A percentile compares a stretch with the other conserved stretches of the same genome.
These are phyloP conservation scores for Eragrostis curvula DNA, from an alignment of 176 grass and related monocot species.

Conservation along the genomic window DNA sequence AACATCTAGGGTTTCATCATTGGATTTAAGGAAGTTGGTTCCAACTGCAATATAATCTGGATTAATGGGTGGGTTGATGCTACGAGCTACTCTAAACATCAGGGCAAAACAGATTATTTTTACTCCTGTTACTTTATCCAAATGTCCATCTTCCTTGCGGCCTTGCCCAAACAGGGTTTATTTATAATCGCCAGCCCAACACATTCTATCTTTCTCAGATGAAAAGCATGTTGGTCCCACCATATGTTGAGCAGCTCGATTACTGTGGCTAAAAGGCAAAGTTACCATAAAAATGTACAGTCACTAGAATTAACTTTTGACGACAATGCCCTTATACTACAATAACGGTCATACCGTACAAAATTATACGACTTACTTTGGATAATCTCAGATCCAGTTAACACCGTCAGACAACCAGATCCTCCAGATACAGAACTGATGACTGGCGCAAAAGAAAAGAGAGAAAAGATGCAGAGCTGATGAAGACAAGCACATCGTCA, in stretches of 20 bases:
- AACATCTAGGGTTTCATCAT: slow-evolving; percentile 30
- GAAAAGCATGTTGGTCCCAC: not conserved
- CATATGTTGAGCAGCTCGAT: not conserved
- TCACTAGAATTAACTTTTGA: not conserved
- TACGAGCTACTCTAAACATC: not conserved
- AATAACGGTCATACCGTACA: slow-evolving; percentile 4
- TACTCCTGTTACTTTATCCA: slow-evolving; percentile 3
- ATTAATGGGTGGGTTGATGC: not conserved
- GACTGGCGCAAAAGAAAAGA: too few relatives aligned
- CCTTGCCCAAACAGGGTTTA: not conserved
- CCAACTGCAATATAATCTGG: not conserved
- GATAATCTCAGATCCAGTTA: not conserved
- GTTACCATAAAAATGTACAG: not conserved
- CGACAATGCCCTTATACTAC: not conserved
- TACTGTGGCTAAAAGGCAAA: not conserved
- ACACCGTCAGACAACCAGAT: not conserved
- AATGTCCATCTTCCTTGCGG: slow-evolving; percentile 37
- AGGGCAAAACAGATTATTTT: too few relatives aligned
- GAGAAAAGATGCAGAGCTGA: not conserved
- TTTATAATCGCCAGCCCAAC: too few relatives aligned
- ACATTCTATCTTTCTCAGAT: not conserved
- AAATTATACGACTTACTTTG: too few relatives aligned
- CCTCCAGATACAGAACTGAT: not conserved
- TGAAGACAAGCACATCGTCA: not conserved
- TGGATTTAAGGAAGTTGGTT: slow-evolving; percentile 8